phyloP scores from a whole-genome alignment of 177 flowering plant species.

The Vitis hybrid region DNA sequence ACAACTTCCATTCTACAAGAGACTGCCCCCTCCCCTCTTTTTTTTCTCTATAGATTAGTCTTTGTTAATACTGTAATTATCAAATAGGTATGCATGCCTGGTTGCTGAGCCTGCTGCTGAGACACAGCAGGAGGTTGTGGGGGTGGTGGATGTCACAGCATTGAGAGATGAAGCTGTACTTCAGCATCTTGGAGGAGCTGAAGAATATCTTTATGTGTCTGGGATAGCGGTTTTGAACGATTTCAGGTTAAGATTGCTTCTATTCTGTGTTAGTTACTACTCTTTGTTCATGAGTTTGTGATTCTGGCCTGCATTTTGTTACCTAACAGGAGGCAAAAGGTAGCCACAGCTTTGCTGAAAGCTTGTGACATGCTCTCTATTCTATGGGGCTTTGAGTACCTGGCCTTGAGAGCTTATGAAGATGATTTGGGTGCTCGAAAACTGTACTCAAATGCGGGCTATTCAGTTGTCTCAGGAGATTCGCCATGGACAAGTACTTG shows the following conservation, averaged over 20 bases:
- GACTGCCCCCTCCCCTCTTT: too few species aligned
- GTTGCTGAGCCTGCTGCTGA: conserved; percentile 50
- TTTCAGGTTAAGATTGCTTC: conserved; percentile 44
- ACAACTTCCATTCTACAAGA: neutral
- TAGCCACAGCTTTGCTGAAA: conserved; percentile 75
- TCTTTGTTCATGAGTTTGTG: too few species aligned
- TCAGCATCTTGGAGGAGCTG: conserved; percentile 48
- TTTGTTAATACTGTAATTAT: too few species aligned
- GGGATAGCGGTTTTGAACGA: conserved; percentile 75
- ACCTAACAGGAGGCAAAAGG: conserved; percentile 64
- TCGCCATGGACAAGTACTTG: conserved; percentile 68
- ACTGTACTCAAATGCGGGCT: conserved; percentile 76
- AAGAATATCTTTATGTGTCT: conserved; percentile 81
- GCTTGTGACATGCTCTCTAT: conserved; percentile 61
- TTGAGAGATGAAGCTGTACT: conserved; percentile 56
- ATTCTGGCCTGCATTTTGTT: neutral
- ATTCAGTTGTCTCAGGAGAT: conserved; percentile 61
- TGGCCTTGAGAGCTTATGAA: conserved; percentile 78
- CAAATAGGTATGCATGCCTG: conserved; percentile 81
- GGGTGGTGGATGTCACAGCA: conserved; percentile 82
- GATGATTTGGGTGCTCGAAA: conserved; percentile 71
- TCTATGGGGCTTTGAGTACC: conserved; percentile 63
- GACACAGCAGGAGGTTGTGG: conserved; percentile 40
- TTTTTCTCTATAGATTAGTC: too few species aligned
- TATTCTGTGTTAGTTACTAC: neutral